These are phyloP conservation scores for Hyphopichia wangnamkhiaoensis DNA, from an alignment of 1,139 yeast genomes.

Conservation along the genomic window DNA sequence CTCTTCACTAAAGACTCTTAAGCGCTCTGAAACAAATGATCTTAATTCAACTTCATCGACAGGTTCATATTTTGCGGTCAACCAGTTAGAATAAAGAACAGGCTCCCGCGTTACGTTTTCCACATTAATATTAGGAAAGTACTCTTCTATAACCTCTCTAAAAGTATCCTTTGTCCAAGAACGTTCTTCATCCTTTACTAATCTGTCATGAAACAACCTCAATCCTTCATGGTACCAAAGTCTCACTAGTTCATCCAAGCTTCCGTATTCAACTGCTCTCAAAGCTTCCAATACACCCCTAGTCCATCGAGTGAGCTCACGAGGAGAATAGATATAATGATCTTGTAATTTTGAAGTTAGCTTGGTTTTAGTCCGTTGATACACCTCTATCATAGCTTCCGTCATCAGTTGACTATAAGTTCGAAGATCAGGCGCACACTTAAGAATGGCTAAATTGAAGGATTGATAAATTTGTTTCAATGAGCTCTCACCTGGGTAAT, in stretches of 20 bases:
- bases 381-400: conserved; percentile 67
- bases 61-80: conserved; percentile 61
- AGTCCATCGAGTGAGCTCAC: conserved; percentile 89
- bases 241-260: conserved; percentile 51
- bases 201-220: conserved; percentile 73
- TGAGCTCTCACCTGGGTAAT: conserved; percentile 72
- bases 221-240: conserved; percentile 84
- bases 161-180: conserved; percentile 54
- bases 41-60: conserved; percentile 52
- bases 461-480: conserved; percentile 66
- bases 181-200: conserved; percentile 52
- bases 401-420: conserved; percentile 58
- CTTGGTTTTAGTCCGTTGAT: conserved; percentile 40
- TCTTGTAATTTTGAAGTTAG: conserved; percentile 40
- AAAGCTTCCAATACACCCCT: conserved; percentile 71
- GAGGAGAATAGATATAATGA: conserved; percentile 83
- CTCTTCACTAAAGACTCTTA: conserved; percentile 75
- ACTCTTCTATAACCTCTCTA: conserved; percentile 27
- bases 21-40: conserved; percentile 61
- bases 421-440: conserved; percentile 60
- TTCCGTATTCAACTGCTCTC: conserved; percentile 32
- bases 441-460: conserved; percentile 59
- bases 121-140: conserved; percentile 52
- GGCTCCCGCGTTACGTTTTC: conserved; percentile 45
- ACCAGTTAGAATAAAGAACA: conserved; percentile 72